Evolutionary conservation across 2,329 filamentous ascomycete species (phyloP).

Genomic region (Magnaporthales sp.): DNA sequence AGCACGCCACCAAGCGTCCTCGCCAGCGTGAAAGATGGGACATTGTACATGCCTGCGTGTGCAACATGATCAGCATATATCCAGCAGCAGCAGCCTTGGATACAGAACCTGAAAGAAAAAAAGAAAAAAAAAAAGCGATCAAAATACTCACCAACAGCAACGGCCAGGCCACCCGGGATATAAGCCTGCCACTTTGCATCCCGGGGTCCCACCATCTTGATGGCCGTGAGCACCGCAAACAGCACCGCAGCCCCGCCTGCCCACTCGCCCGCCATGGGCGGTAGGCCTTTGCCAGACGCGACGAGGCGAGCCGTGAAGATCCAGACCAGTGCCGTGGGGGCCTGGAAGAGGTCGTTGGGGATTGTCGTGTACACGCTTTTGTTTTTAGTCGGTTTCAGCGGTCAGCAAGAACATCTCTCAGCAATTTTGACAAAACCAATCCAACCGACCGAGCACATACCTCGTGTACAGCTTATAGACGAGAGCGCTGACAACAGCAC

Average conservation of each 20-base stretch:
- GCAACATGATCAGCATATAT: background rate
- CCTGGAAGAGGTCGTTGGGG: conserved; percentile 82
- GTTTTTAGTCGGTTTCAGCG: background rate
- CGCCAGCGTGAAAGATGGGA: conserved; percentile 89
- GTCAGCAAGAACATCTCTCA: background rate
- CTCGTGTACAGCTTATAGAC: conserved; percentile 83
- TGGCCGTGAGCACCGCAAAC: conserved; percentile 62
- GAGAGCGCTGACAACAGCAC: conserved; percentile 75
- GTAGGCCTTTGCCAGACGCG: conserved; percentile 73
- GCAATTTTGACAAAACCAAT: background rate
- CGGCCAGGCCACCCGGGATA: conserved; percentile 88
- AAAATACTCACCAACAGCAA: conserved; percentile 66
- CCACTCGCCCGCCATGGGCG: conserved; percentile 74
- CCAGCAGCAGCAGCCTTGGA: background rate
- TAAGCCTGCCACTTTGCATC: conserved; percentile 54
- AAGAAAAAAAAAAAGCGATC: background rate
- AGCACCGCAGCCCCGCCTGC: conserved; percentile 65
- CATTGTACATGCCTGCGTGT: conserved; percentile 81
- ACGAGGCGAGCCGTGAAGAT: conserved; percentile 92
- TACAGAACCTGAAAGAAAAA: background rate
- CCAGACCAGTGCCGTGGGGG: conserved; percentile 94
- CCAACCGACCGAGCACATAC: conserved; percentile 22
- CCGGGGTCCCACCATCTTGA: conserved; percentile 50
- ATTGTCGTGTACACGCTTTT: conserved; percentile 66
- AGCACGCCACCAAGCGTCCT: conserved; percentile 68